Percentiles rank a stretch among this genome's conserved stretches.
phyloP scores from a whole-genome alignment of 768 basidiomycete genomes.

The Atractiella rhizophila region DNA sequence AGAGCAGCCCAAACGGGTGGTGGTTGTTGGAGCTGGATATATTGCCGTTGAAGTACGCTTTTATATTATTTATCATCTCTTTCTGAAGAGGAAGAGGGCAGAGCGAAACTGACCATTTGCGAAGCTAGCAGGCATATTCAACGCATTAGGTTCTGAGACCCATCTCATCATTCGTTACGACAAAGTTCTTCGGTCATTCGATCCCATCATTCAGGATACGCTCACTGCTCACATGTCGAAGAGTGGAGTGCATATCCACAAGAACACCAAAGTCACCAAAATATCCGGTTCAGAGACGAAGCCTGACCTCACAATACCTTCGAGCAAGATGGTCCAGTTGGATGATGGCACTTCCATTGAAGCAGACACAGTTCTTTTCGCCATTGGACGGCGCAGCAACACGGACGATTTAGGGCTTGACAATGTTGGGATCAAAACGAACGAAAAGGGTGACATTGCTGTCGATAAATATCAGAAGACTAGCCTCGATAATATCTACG shows the following conservation, averaged over 20 bases:
- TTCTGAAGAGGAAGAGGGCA: too few species aligned
- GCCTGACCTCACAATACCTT: slow-evolving; percentile 11
- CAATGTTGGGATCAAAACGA: slow-evolving; percentile 44
- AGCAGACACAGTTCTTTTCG: slow-evolving; percentile 75
- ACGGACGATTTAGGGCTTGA: slow-evolving; percentile 57
- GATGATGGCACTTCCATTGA: slow-evolving; percentile 51
- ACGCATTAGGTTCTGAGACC: slow-evolving; percentile 71
- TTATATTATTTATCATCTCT: too few species aligned
- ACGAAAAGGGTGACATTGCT: slow-evolving; percentile 51
- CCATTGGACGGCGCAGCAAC: slow-evolving; percentile 64
- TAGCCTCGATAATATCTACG: slow-evolving; percentile 39
- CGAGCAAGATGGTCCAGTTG: slow-evolving; percentile 40
- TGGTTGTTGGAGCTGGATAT: slow-evolving; percentile 87
- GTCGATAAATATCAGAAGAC: slow-evolving; percentile 85
- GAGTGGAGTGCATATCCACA: slow-evolving; percentile 73
- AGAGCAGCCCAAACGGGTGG: slow-evolving; percentile 74
- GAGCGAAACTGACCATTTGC: too few species aligned
- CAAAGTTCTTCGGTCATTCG: slow-evolving; percentile 74
- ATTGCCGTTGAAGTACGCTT: slow-evolving; percentile 52
- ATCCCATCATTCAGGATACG: slow-evolving; percentile 56
- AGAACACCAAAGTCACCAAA: slow-evolving; percentile 41
- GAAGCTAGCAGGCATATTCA: slow-evolving; percentile 63
- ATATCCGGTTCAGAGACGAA: slow-evolving; percentile 25
- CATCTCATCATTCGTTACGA: slow-evolving; percentile 77
- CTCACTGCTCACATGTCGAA: slow-evolving; percentile 81